Evolutionary conservation across 2,329 filamentous ascomycete species (phyloP), one percentile per base, ranked within the genome.

Genomic region (Ophiostoma sp.): DNA sequence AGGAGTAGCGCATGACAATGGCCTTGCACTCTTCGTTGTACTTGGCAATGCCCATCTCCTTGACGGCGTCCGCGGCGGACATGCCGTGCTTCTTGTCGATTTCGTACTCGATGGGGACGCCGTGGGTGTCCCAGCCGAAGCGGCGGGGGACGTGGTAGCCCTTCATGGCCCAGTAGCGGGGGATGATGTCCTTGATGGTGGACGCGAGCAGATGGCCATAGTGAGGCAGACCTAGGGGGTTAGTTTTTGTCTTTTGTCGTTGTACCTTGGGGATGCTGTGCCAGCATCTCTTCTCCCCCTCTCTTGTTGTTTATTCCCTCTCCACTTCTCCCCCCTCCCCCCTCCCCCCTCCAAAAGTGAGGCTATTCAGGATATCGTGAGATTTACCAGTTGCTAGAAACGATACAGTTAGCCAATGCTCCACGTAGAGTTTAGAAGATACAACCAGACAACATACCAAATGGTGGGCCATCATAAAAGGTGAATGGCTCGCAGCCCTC

Each of bases 101-200:
- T 81, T 97, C 94, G 79, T 96, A 92, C 82, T 98, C 94, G 75
- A 98, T 95, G 20, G 94, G 94, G 69, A 98, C 85, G 72, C 94
- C 94, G 78, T 97, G 94, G 1, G 94, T 89, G 72, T 97, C 94
- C 94, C 94, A 97, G 69, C 94, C 94, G 75, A 97, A 97, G 71
- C 94, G 87, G 74, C 94, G 87, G 82, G 95, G 92, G 68, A 97
- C 94, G 82, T 96, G 91, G 78, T 89, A 92, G 20, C 94, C 94
- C 73, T 75, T 75, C 72, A 74, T 74, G 68, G 93, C 93, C 93
- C 94, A 97, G 80, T 97, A 98, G 75, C 94, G 85, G 10, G 94
- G 93, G 74, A 98, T 96, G 72, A 97, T 95, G 79, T 97, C 94
- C 81, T 98, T 97, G 82, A 97, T 97, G 67, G 94, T 97, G 27